Base-by-base conservation (phyloP, 208 protist genomes). In the Phytomonas sp. region DNA sequence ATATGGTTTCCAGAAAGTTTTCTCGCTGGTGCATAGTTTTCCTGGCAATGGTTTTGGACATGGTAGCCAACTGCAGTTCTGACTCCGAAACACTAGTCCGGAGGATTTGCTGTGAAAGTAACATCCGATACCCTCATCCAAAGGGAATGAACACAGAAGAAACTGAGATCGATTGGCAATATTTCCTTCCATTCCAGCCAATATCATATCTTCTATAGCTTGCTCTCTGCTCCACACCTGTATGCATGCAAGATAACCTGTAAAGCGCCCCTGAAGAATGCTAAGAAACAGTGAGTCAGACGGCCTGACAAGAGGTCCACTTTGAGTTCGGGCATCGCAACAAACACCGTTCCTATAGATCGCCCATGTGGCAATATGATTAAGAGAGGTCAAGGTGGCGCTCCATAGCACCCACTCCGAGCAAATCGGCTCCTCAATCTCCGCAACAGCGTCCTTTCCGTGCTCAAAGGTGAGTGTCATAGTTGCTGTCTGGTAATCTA, bases 381-480 rank as follows among this genome's bases (percentile, higher is more conserved):
- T 87, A 26, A 77, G 32, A 7, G 77, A 81, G 66, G 66, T 72
- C 46, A 96, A 51, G 15, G 83, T 82, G 15, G 91, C 91, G 59
- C 82, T 90, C 88, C 91, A 96, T 8, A 89, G 75, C 20, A 75
- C 67, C 88, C 91, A 96, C 33, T 74, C 77, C 0, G 64, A 11
- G 20, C 71, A 70, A 46, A 92, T 79, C 1, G 83, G 46, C 72
- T 95, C 85, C 43, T 80, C 80, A 30, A 93, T 75, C 69, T 93
- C 84, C 7, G 79, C 84, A 0, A 92, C 67, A 0, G 85, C 72
- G 37, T 89, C 85, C 23, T 68, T 73, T 17, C 85, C 82, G 73
- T 95, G 85, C 9, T 76, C 69, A 68, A 95, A 95, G 0, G 75
- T 70, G 64, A 95, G 74, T 7, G 71, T 77, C 62, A 91, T 60